Evolutionary conservation across 176 grass and related monocot genomes (phyloP), one percentile per base, ranked within the genome.

Genomic region (Thinopyrum elongatum): DNA sequence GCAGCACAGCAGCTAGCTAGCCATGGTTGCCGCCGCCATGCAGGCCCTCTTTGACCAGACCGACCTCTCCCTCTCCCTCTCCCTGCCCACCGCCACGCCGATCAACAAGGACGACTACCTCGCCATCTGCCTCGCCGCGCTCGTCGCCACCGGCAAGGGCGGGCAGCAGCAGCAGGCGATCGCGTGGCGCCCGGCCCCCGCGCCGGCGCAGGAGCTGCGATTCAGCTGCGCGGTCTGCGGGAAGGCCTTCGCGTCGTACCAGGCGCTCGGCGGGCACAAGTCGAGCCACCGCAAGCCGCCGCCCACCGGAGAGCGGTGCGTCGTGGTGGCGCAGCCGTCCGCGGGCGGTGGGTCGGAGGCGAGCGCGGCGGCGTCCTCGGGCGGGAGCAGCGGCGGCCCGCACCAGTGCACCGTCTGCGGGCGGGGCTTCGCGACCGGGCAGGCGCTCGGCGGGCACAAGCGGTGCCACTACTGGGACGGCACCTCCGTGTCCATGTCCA

Each of bases 371-470:
- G 4, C 79, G 6, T 42, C 80, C 22, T 34, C 46, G 62, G 59
- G 21, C 6, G 46, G 74, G 7, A 67, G 74, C 30, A 83, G 28
- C 15, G 86, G 3, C 17, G 83, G 92, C 9, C 80, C 78, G 21
- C 95, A 97, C 89, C 89, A 76, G 39, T 97, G 95, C 84, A 90
- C 77, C 30, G 83, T 97, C 80, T 97, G 95, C 81, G 16, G 34
- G 29, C 86, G 77, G 53, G 86, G 90, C 17, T 97, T 97, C 35
- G 81, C 86, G 4, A 94, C 92, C 2, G 95, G 95, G 19, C 95
- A 97, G 85, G 95, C 92, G 23, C 95, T 97, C 35, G 95, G 95
- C 10, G 95, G 95, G 0, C 95, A 97, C 90, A 97, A 97, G 88
- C 90, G 95, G 22, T 92, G 88, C 78, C 95, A 97, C 79, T 94